Conservation (phyloP, 2,329 filamentous ascomycete species). For the Plenodomus biglobosus region DNA sequence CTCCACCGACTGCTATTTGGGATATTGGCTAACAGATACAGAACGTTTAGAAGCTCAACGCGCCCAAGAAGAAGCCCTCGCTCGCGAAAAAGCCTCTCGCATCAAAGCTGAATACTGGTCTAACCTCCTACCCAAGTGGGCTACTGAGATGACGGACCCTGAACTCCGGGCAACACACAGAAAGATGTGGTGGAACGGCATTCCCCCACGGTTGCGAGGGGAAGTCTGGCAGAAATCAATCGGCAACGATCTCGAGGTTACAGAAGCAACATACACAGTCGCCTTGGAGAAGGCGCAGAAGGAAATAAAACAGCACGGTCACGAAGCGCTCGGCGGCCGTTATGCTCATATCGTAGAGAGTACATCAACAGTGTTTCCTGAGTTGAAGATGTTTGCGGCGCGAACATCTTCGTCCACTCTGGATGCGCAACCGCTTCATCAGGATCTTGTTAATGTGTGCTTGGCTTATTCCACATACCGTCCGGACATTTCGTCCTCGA, state of each 20-base stretch:
- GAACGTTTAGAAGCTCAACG: slow-evolving; percentile 39
- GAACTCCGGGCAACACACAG: slow-evolving; percentile 46
- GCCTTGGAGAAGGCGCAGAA: slow-evolving; percentile 68
- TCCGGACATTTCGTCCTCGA: slow-evolving; percentile 72
- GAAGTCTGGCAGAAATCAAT: slow-evolving; percentile 70
- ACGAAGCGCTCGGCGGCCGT: slow-evolving; percentile 36
- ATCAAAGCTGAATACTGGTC: slow-evolving; percentile 67
- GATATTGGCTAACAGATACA: slow-evolving; percentile 18
- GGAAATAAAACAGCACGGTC: slow-evolving; percentile 58
- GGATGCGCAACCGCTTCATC: slow-evolving; percentile 65
- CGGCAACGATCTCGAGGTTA: slow-evolving; percentile 71
- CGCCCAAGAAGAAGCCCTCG: slow-evolving; percentile 54
- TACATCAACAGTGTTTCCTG: slow-evolving; percentile 67
- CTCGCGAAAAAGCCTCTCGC: slow-evolving; percentile 54
- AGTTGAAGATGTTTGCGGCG: slow-evolving; percentile 71
- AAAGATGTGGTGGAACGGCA: slow-evolving; percentile 80
- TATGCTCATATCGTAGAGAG: slow-evolving; percentile 50
- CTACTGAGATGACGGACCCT: slow-evolving; percentile 59
- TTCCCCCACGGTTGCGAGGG: slow-evolving; percentile 70
- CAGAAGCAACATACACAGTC: slow-evolving; percentile 67
- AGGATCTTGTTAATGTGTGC: slow-evolving; percentile 69
- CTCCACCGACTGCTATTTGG: background rate
- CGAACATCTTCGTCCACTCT: slow-evolving; percentile 15
- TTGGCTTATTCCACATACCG: slow-evolving; percentile 81
- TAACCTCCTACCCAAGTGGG: slow-evolving; percentile 74